Conservation (phyloP, 306 rosid genomes). For the Dalbergia cultrata region DNA sequence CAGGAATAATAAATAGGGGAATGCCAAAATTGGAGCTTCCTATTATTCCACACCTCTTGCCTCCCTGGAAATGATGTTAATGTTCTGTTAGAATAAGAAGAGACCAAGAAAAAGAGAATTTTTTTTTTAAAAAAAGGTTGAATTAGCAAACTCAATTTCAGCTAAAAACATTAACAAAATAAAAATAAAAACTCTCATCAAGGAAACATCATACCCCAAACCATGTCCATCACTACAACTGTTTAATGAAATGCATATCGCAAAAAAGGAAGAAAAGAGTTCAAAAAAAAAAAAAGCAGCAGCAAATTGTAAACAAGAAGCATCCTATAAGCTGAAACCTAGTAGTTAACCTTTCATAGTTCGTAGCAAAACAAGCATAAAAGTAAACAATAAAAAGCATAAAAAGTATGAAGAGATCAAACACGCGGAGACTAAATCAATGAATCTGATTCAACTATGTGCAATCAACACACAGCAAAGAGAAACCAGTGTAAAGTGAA, state of each 20-base stretch:
- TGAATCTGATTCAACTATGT: conserved; percentile 46
- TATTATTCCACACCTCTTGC: conserved; percentile 51
- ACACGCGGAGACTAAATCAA: conserved; percentile 38
- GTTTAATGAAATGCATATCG: conserved; percentile 23
- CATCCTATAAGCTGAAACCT: conserved; percentile 27
- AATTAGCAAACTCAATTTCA: conserved; percentile 32
- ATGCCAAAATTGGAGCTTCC: conserved; percentile 46
- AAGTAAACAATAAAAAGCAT: neutral
- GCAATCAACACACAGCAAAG: conserved; percentile 48
- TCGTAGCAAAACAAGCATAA: conserved; percentile 28
- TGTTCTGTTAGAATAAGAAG: conserved; percentile 39
- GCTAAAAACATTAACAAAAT: neutral
- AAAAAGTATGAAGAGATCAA: conserved; percentile 7
- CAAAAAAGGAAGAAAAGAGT: neutral
- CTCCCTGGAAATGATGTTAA: conserved; percentile 58
- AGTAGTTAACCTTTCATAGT: conserved; percentile 8
- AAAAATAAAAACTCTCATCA: neutral
- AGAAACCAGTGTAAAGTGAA: conserved; percentile 37
- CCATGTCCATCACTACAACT: conserved; percentile 3
- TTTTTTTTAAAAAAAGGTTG: no score
- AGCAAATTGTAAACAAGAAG: conserved; percentile 13
- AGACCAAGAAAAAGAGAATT: conserved; percentile 14
- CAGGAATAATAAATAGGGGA: conserved; percentile 32
- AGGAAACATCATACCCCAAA: conserved; percentile 35
- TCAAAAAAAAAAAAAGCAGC: conserved; percentile 4